Evolutionary conservation across 2,329 filamentous ascomycete species (phyloP).

Genomic region (Aspergillus puulaauensis): DNA sequence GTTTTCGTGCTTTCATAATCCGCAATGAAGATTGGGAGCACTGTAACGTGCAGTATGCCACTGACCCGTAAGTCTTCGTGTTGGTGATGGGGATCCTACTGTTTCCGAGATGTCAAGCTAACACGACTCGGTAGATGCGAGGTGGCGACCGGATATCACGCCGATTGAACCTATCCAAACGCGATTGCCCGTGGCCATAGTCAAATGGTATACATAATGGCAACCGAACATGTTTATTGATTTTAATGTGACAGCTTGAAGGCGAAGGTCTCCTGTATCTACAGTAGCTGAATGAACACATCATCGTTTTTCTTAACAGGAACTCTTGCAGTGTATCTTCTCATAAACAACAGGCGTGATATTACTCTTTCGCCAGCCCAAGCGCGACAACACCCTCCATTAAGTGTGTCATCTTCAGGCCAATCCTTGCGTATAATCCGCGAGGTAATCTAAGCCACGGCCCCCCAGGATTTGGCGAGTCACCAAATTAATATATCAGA

Average conservation of each 20-base stretch:
- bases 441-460: background rate
- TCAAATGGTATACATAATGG: background rate
- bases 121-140: slow-evolving; percentile 20
- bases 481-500: too few species aligned
- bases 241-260: background rate
- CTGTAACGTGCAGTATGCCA: slow-evolving; percentile 43
- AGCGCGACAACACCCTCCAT: background rate
- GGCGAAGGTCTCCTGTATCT: background rate
- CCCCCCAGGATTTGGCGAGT: background rate
- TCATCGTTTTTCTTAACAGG: background rate
- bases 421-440: background rate
- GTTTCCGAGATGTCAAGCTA: background rate
- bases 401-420: background rate
- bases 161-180: slow-evolving; percentile 2
- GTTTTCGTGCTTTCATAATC: slow-evolving; percentile 43
- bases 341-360: background rate
- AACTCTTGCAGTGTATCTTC: background rate
- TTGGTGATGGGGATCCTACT: background rate
- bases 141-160: slow-evolving; percentile 20
- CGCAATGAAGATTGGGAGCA: slow-evolving; percentile 47
- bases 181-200: background rate
- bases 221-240: background rate
- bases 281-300: background rate
- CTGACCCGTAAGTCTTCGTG: slow-evolving; percentile 41
- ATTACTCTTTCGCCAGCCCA: background rate